Evolutionary conservation across 1,284 basidiomycete genomes (phyloP).

Genomic region (Coniophora puteana): DNA sequence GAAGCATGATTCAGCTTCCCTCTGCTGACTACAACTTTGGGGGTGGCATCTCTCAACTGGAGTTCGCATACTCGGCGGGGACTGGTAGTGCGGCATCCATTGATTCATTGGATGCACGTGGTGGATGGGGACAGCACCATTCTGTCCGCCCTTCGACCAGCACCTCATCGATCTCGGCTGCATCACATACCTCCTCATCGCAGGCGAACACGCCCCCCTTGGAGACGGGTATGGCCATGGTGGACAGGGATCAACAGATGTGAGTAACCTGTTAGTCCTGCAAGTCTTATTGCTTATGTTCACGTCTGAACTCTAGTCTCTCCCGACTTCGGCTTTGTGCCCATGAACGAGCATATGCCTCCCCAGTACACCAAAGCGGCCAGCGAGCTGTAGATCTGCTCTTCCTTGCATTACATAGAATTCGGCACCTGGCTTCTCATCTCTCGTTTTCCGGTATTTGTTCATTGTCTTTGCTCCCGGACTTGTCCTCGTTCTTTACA

Average conservation of each 20-base stretch:
- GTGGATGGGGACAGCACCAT: conserved; percentile 37
- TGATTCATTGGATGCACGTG: conserved; percentile 43
- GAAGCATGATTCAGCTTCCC: conserved; percentile 76
- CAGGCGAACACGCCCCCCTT: conserved; percentile 78
- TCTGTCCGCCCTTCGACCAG: conserved; percentile 64
- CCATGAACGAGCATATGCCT: conserved; percentile 67
- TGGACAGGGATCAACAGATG: conserved; percentile 75
- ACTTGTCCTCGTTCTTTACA: too few relatives aligned
- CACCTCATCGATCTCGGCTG: conserved; percentile 66
- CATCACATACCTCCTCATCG: conserved; percentile 67
- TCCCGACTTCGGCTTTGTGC: conserved; percentile 77
- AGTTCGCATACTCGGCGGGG: conserved; percentile 77
- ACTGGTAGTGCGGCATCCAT: conserved; percentile 43
- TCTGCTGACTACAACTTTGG: conserved; percentile 67
- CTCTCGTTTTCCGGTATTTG: too few relatives aligned
- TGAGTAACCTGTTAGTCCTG: conserved; percentile 43
- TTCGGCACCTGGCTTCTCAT: too few relatives aligned
- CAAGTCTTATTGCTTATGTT: conserved; percentile 25
- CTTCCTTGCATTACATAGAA: too few relatives aligned
- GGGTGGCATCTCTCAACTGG: conserved; percentile 58
- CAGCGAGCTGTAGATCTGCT: conserved; percentile 48
- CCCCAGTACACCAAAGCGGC: conserved; percentile 62
- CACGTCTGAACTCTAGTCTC: conserved; percentile 52
- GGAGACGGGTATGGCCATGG: conserved; percentile 55
- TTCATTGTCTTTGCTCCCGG: too few relatives aligned